These are phyloP conservation scores for Rhododendron kiyosumense DNA, from an alignment of 148 eudicot species.

Conservation along the genomic window DNA sequence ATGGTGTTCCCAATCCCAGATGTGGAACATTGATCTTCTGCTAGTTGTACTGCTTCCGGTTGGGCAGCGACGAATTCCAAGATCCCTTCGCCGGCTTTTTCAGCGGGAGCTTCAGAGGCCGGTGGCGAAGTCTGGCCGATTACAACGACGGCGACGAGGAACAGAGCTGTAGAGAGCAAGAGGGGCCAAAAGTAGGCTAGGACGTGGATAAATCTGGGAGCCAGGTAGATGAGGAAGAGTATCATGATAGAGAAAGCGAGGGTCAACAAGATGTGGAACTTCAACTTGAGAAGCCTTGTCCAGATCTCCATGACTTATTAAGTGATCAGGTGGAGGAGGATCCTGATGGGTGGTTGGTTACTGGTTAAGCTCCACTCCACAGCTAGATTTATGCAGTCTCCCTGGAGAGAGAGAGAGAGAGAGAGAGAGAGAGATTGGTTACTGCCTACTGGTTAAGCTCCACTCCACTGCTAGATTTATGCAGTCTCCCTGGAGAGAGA, in stretches of 20 bases:
- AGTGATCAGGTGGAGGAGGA: not conserved
- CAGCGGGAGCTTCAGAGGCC: slow-evolving; percentile 36
- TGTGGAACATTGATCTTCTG: not conserved
- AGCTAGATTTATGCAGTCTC: not conserved
- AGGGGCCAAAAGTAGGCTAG: slow-evolving; percentile 74
- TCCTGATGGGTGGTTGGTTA: not conserved
- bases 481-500: too few relatives aligned
- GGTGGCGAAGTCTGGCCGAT: slow-evolving; percentile 55
- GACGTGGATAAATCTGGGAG: slow-evolving; percentile 52
- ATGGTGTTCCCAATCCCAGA: not conserved
- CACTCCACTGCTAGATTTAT: too few relatives aligned
- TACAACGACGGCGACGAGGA: slow-evolving; percentile 52
- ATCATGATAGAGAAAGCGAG: slow-evolving; percentile 15
- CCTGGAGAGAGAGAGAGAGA: not conserved
- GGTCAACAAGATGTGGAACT: slow-evolving; percentile 37
- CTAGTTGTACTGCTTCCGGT: slow-evolving; percentile 23
- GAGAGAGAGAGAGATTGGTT: not conserved
- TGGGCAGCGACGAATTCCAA: slow-evolving; percentile 64
- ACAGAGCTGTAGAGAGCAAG: slow-evolving; percentile 64
- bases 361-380: not conserved
- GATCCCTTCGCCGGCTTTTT: slow-evolving; percentile 64
- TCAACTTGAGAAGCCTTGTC: slow-evolving; percentile 44
- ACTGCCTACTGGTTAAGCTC: too few relatives aligned
- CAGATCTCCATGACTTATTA: slow-evolving; percentile 58
- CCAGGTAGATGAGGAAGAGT: slow-evolving; percentile 20